These are phyloP conservation scores for Cytospora chrysosperma DNA, from an alignment of 2,329 filamentous ascomycete genomes.

Conservation along the genomic window DNA sequence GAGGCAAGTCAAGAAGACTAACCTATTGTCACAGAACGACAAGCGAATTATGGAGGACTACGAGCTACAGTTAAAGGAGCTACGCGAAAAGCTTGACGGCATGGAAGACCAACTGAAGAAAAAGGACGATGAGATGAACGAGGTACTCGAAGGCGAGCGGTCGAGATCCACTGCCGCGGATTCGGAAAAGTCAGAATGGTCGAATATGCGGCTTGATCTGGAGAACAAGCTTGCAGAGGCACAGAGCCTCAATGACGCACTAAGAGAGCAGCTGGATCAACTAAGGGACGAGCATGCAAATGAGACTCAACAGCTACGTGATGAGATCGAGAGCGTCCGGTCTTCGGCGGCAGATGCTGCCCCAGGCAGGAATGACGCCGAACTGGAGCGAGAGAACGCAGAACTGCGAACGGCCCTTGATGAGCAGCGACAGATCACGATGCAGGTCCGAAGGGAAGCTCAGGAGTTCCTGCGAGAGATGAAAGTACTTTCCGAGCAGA, in stretches of 20 bases:
- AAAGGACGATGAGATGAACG: constrained; percentile 68
- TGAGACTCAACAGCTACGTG: constrained; percentile 61
- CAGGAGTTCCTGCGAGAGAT: constrained; percentile 85
- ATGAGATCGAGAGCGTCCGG: constrained; percentile 58
- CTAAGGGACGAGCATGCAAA: constrained; percentile 66
- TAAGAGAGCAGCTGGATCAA: constrained; percentile 76
- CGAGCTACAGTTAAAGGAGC: constrained; percentile 70
- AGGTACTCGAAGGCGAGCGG: constrained; percentile 58
- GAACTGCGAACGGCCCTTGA: constrained; percentile 62
- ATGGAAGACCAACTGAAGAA: constrained; percentile 67
- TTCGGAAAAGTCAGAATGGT: constrained; percentile 69
- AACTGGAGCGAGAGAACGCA: constrained; percentile 67
- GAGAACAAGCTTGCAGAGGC: constrained; percentile 74
- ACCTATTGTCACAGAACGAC: constrained; percentile 49
- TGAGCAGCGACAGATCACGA: constrained; percentile 78
- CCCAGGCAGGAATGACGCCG: constrained; percentile 42
- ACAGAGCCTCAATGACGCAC: constrained; percentile 72
- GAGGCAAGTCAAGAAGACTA: neutral
- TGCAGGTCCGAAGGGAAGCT: constrained; percentile 83
- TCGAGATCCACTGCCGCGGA: constrained; percentile 50
- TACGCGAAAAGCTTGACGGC: constrained; percentile 70
- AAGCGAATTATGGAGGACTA: constrained; percentile 77
- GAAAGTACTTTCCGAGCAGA: constrained; percentile 79
- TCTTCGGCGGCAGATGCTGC: constrained; percentile 33
- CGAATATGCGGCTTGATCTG: constrained; percentile 62